Conservation (phyloP, 2,329 filamentous ascomycete genomes). For the Sarocladium strictum region DNA sequence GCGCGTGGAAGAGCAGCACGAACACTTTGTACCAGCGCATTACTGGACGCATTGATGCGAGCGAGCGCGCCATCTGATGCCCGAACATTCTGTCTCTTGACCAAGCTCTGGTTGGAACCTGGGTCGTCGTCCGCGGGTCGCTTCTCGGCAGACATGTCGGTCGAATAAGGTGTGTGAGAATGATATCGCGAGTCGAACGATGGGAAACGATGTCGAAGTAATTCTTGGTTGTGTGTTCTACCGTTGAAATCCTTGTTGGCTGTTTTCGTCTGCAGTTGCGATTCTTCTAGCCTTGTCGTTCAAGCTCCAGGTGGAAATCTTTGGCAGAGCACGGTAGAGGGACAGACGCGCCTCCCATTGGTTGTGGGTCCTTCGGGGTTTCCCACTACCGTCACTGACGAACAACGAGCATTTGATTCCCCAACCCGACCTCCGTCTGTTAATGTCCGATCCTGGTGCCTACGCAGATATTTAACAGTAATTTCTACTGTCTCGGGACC, state of each 20-base stretch:
- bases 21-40: conserved; percentile 46
- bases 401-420: neutral
- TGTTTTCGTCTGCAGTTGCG: neutral
- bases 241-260: neutral
- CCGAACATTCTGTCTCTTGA: conserved; percentile 78
- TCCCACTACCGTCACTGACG: conserved; percentile 19
- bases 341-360: conserved; percentile 17
- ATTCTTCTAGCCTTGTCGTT: neutral
- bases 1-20: conserved; percentile 15
- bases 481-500: no score
- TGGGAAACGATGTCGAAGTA: no score
- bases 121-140: conserved; percentile 83
- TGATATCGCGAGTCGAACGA: neutral
- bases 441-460: neutral
- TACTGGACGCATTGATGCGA: conserved; percentile 43
- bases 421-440: conserved; percentile 10
- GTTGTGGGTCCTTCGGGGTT: conserved; percentile 18
- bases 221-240: neutral
- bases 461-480: neutral
- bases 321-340: conserved; percentile 3
- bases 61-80: conserved; percentile 41
- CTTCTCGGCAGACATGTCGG: conserved; percentile 82
- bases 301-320: conserved; percentile 3
- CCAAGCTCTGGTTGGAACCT: conserved; percentile 69
- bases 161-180: neutral